These are phyloP conservation scores for Boletellus emodensis DNA, from an alignment of 768 basidiomycete species.

Conservation along the genomic window DNA sequence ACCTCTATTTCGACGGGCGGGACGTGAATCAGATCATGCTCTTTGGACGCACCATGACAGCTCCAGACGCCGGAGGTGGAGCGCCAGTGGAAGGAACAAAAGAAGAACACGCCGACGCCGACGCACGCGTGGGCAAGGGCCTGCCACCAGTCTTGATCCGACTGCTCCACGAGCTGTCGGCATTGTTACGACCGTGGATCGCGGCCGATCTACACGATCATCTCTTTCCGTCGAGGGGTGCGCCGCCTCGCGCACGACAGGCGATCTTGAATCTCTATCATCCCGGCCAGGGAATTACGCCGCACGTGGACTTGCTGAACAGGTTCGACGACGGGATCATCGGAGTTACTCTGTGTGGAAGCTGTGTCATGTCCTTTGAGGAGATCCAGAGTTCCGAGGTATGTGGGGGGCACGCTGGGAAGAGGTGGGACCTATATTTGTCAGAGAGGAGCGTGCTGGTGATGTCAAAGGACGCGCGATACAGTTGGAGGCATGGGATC, in stretches of 20 bases:
- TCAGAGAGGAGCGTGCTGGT: conserved; percentile 74
- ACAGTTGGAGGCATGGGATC: conserved; percentile 88
- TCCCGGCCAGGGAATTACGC: conserved; percentile 85
- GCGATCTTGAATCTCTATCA: conserved; percentile 87
- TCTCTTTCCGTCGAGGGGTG: conserved; percentile 50
- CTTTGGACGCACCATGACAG: conserved; percentile 50
- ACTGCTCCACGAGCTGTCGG: conserved; percentile 50
- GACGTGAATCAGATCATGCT: conserved; percentile 82
- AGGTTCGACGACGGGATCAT: conserved; percentile 90
- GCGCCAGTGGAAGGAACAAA: not conserved
- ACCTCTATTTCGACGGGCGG: conserved; percentile 48
- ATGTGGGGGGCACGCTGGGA: not conserved
- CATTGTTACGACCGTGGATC: conserved; percentile 46
- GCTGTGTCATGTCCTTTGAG: conserved; percentile 77
- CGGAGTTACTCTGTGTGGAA: conserved; percentile 77
- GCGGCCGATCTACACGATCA: conserved; percentile 48
- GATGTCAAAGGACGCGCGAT: conserved; percentile 77
- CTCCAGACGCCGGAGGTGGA: conserved; percentile 5
- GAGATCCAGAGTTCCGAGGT: conserved; percentile 11
- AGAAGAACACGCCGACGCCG: not conserved
- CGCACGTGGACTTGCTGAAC: conserved; percentile 81
- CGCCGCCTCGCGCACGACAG: conserved; percentile 58
- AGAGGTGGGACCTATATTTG: conserved; percentile 55
- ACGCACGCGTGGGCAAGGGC: conserved; percentile 32
- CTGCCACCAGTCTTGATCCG: conserved; percentile 54